Percentiles rank a stretch among this genome's conserved stretches.
phyloP scores from a whole-genome alignment of 257 asterid genomes.

The Rehmannia glutinosa region DNA sequence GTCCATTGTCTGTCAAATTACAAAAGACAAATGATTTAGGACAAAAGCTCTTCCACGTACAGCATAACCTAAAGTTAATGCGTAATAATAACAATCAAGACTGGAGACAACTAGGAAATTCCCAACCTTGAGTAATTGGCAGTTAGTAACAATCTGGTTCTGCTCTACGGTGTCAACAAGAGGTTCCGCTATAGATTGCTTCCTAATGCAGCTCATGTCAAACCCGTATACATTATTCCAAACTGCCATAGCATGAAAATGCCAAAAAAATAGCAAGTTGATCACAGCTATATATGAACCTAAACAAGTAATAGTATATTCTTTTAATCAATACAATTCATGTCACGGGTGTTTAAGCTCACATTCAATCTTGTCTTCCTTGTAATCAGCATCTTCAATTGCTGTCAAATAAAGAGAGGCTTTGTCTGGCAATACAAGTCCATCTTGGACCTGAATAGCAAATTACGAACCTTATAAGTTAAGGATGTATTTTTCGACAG shows the following conservation, averaged over 20 bases:
- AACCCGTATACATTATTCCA: constrained; percentile 92
- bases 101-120: neutral
- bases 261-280: neutral
- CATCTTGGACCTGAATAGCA: constrained; percentile 55
- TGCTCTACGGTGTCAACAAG: constrained; percentile 93
- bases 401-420: constrained; percentile 89
- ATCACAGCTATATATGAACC: neutral
- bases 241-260: constrained; percentile 40
- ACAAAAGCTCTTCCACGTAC: too few species aligned
- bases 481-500: too few species aligned
- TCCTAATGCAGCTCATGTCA: constrained; percentile 97
- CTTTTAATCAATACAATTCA: constrained; percentile 12
- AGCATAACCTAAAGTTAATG: too few species aligned
- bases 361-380: constrained; percentile 96
- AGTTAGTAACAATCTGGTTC: constrained; percentile 87
- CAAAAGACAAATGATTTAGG: constrained; percentile 9
- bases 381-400: constrained; percentile 97
- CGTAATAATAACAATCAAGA: constrained; percentile 1
- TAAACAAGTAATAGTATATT: constrained; percentile 2
- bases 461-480: constrained; percentile 10
- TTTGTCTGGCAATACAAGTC: constrained; percentile 84
- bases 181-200: constrained; percentile 85
- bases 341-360: constrained; percentile 26
- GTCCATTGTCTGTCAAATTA: constrained; percentile 76
- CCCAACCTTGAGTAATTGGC: constrained; percentile 84